Conservation (phyloP, 2,329 filamentous ascomycete genomes). For the Zymoseptoria passerinii region DNA sequence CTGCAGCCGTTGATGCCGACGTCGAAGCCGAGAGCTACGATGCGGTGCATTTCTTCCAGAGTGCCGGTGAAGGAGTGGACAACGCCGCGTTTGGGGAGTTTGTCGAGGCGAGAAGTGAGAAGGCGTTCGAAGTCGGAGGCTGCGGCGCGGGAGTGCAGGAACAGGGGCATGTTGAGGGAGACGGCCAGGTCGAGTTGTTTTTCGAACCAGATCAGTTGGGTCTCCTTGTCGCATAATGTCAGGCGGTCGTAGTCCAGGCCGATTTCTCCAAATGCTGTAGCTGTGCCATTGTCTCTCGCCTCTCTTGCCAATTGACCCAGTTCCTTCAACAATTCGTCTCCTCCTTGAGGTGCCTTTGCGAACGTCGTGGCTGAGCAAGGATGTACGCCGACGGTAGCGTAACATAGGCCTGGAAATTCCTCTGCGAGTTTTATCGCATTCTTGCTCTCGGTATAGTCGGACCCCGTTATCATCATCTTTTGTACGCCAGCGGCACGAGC, state of each 20-base stretch:
- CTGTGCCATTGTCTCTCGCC: constrained; percentile 50
- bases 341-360: constrained; percentile 53
- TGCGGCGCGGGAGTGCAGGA: constrained; percentile 84
- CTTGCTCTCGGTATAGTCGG: constrained; percentile 68
- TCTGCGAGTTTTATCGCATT: constrained; percentile 66
- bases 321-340: constrained; percentile 44
- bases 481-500: constrained; percentile 69
- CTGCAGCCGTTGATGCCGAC: constrained; percentile 96
- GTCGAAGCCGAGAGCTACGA: constrained; percentile 74
- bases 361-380: constrained; percentile 82
- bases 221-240: constrained; percentile 67
- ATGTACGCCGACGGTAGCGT: constrained; percentile 86
- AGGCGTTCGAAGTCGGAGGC: constrained; percentile 73
- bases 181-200: constrained; percentile 73
- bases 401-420: constrained; percentile 70
- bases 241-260: constrained; percentile 94
- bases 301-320: constrained; percentile 58
- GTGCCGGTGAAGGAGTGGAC: constrained; percentile 96
- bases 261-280: constrained; percentile 84
- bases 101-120: constrained; percentile 46
- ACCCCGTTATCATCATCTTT: constrained; percentile 91
- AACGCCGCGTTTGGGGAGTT: constrained; percentile 62
- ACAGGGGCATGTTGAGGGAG: constrained; percentile 72
- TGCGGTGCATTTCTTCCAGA: constrained; percentile 68
- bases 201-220: constrained; percentile 78